Evolutionary conservation across 169 alveolate genomes (phyloP), one percentile per base, ranked within the genome.

Genomic region (Eimeria sp.): DNA sequence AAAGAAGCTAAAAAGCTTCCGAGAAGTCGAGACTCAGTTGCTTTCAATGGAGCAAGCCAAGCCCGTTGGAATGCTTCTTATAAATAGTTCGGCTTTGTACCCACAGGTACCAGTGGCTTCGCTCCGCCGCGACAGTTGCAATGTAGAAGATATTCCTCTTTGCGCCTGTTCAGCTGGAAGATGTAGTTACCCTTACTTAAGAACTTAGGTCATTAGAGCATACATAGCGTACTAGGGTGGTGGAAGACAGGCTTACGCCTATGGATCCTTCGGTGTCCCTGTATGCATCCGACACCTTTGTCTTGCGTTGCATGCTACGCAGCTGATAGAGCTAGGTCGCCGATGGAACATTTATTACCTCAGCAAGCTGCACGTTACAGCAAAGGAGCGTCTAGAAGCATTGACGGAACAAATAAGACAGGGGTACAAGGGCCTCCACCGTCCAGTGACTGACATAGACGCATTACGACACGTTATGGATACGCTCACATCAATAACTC

Each of bases 381-480:
- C 99, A 22, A 98, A 96, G 87, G 87, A 93, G 51, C 78, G 97
- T 84, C 96, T 82, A 13, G 96, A 97, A 94, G 82, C 95, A 27
- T 82, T 95, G 14, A 95, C 97, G 65, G 98, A 97, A 80, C 96
- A 95, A 49, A 82, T 97, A 10, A 93, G 97, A 92, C 86, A 84
- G 65, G 80, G 51, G 75, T 34, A 47, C 40, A 95, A 95, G 88
- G 82, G 96, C 14, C 73, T 95, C 25, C 82, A 89, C 61, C 98
- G 98, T 40, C 97, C 96, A 34, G 99, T 98, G 92, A 98, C 98
- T 49, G 99, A 98, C 95, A 98, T 99, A 94, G 99, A 98, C 78
- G 98, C 98, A 80, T 95, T 98, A 88, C 98, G 99, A 72, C 97
- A 97, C 89, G 99, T 99, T n/a, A 99, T 99, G 98, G 98, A 97